These are phyloP conservation scores for Suhomyces sp. DNA, from an alignment of 805 yeast species.

Conservation along the genomic window DNA sequence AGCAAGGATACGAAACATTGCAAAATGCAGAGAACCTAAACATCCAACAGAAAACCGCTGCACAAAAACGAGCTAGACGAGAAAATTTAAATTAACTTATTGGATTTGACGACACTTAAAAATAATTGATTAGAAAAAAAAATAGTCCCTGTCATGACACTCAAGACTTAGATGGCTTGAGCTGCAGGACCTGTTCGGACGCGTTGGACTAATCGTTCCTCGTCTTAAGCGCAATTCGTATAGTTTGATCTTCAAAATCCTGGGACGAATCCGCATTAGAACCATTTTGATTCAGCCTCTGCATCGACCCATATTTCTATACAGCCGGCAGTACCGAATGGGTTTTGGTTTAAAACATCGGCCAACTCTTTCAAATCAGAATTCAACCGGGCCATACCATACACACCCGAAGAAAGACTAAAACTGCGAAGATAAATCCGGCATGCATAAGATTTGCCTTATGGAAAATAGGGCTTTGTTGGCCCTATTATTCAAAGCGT, in stretches of 20 bases:
- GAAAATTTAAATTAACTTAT: neutral
- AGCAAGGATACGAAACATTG: neutral
- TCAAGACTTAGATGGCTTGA: neutral
- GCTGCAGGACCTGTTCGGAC: neutral
- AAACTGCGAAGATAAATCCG: neutral
- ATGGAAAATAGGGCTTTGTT: neutral
- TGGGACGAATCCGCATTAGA: neutral
- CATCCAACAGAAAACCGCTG: neutral
- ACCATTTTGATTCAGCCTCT: neutral
- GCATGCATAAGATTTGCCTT: neutral
- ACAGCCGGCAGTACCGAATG: neutral
- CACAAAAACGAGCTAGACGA: conserved; percentile 2
- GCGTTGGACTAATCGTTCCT: neutral
- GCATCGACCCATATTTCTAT: neutral
- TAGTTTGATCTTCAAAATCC: neutral
- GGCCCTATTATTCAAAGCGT: neutral
- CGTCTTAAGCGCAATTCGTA: neutral
- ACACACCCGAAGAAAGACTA: neutral
- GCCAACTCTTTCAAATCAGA: neutral
- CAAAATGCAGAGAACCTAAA: neutral
- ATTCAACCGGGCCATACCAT: neutral
- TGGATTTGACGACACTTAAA: neutral
- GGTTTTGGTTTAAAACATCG: neutral
- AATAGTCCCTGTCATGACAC: neutral
- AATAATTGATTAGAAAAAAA: neutral